Evolutionary conservation across 2,329 filamentous ascomycete genomes (phyloP), one percentile per base, ranked within the genome.

Genomic region (Cadophora gregata): DNA sequence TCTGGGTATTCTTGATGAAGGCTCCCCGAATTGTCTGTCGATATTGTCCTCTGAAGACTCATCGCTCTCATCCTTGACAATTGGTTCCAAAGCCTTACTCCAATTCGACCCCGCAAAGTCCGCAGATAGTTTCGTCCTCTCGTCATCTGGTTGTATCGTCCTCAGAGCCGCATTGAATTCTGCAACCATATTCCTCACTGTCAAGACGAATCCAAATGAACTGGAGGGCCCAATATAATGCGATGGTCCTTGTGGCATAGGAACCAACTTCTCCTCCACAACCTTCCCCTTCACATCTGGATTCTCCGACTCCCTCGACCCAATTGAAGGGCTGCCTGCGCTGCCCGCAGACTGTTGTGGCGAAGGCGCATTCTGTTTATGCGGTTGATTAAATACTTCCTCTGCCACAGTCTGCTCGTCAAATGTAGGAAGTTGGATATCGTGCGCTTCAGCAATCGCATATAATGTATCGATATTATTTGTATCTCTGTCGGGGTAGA

Each of bases 401-500:
- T 74, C 70, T 7, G 67, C 69, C 1, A 70, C 62, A 0, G 63
- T 69, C 33, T 74, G 71, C 38, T 71, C 72, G 60, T 68, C 72
- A n/a, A 72, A 71, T 64, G 74, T 71, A 1, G 80, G 80, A 74
- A 82, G 78, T 1, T 68, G 24, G 56, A 81, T 78, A 16, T 76
- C 74, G 64, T 77, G 75, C n/a, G 76, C 74, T 53, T 76, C 75
- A 3, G 79, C 80, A 60, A 81, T 80, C 6, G 75, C 75, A 61
- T 80, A 80, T 21, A 82, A 68, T 14, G 77, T 76, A 45, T 80
- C 78, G 29, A 79, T 76, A 63, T 79, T 77, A 24, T 77, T 77
- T 2, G 77, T 74, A 63, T 81, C 78, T 42, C 79, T 73, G 19
- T 79, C 69, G 3, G 80, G 79, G 56, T 80, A 81, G 1, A 82